Evolutionary conservation across 371 early-diverging fungal species (phyloP).

Genomic region (Parasitella parasitica): DNA sequence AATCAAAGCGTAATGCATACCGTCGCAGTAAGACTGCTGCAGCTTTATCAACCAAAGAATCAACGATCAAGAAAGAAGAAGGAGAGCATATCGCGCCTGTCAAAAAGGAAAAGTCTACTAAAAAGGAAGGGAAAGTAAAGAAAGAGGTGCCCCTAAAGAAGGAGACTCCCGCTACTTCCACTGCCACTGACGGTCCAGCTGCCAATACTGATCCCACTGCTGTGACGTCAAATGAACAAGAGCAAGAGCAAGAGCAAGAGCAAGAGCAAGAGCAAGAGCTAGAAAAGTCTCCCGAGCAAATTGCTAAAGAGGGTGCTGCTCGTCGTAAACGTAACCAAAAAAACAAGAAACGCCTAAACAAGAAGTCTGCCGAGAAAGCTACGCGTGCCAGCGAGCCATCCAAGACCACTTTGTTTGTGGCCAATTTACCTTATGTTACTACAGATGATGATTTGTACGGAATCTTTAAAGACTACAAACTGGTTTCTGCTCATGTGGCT

Average conservation of each 20-base stretch:
- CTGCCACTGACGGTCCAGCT: neutral
- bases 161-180: neutral
- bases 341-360: conserved; percentile 10
- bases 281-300: neutral
- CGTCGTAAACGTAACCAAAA: conserved; percentile 8
- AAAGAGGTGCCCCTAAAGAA: neutral
- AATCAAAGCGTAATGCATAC: conserved; percentile 5
- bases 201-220: neutral
- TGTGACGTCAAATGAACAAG: neutral
- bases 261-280: neutral
- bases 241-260: no score
- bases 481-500: conserved; percentile 76
- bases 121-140: neutral
- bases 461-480: conserved; percentile 77
- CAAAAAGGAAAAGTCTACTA: no score
- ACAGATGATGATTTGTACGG: conserved; percentile 69
- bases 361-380: neutral
- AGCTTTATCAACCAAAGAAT: neutral
- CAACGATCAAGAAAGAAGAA: neutral
- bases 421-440: conserved; percentile 89
- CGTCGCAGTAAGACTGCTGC: neutral
- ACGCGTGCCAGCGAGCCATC: conserved; percentile 61
- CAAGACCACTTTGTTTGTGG: conserved; percentile 85
- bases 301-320: neutral
- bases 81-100: neutral